Conservation (phyloP, 208 protist species). For the Naegleria gruberi region DNA sequence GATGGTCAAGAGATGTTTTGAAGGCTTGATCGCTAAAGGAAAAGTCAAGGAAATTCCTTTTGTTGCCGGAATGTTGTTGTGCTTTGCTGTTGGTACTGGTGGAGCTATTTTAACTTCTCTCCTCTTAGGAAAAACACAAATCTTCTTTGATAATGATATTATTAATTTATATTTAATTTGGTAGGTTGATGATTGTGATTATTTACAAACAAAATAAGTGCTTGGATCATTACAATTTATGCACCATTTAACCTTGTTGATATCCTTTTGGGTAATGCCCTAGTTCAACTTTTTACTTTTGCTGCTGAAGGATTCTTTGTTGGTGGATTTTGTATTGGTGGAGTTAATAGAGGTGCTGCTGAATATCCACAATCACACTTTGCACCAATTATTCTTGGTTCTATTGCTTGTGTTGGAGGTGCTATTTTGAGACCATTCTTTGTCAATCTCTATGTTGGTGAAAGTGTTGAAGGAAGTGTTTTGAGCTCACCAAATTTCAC, state of each 20-base stretch:
- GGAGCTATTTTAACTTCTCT: neutral
- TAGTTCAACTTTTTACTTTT: neutral
- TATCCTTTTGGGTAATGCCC: neutral
- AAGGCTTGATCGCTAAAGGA: neutral
- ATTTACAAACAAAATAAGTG: neutral
- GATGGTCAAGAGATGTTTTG: neutral
- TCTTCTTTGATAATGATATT: neutral
- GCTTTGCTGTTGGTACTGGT: neutral
- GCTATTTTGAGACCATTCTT: neutral
- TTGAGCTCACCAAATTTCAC: neutral
- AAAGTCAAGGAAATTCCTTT: neutral
- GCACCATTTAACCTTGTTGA: neutral
- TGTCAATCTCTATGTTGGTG: neutral
- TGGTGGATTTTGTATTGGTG: neutral
- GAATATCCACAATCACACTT: neutral
- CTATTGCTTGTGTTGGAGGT: neutral
- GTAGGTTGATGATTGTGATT: neutral
- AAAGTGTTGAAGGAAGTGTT: neutral
- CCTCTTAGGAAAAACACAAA: neutral
- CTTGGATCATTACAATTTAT: neutral
- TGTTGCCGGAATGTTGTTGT: neutral
- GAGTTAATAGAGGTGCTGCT: neutral
- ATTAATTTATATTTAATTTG: neutral
- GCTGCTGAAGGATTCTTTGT: neutral
- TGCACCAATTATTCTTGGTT: constrained; percentile 4